Base-by-base conservation (phyloP, 495 filamentous ascomycete genomes). In the Bryoglossum gracile region DNA sequence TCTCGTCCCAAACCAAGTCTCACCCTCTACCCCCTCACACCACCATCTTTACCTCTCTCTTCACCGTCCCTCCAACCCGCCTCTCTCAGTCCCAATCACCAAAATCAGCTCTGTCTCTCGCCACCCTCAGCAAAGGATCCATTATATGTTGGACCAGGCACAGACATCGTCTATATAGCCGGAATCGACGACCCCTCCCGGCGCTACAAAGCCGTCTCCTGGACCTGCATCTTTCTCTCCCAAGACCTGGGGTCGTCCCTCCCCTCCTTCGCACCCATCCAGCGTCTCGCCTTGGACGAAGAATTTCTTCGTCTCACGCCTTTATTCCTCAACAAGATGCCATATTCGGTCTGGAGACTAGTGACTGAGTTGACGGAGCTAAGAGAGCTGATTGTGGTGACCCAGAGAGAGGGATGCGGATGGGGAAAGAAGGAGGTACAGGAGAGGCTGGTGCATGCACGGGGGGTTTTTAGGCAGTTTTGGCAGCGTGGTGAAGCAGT, bases 321-420 rank as follows among this genome's bases (percentile, higher is more conserved):
- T n/a, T 45, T 45, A 2, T 25, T 26, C 3, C 19, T 10, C 10
- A 14, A 16, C 5, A 33, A 22, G 25, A 33, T 45, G 42, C 42
- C 42, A 4, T 45, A 45, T 34, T 33, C 25, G 25, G 16, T 45
- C 4, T 45, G 42, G 42, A 45, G 34, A 34, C 18, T 45, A 2
- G 14, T 45, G 8, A n/a, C 16, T 9, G 42, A 45, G 16, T 11
- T 45, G 42, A 45, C 16, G 22, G 11, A 2, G 9, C 19, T 45
- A 16, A 26, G 34, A 26, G 42, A 45, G 42, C 24, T 45, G 13
- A 19, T 9, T 8, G 42, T 45, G 13, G 42, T 45, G 25, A 43
- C 26, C 26, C 26, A 30, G 5, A 30, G 21, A 26, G 4, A 28
- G 9, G 4, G 40, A 11, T n/a, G n/a, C n/a, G 2, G 8, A n/a